Percentiles rank a stretch among this genome's conserved stretches.
Evolutionary conservation across 2,329 filamentous ascomycete genomes (phyloP).

Genomic region (Fusarium foetens): DNA sequence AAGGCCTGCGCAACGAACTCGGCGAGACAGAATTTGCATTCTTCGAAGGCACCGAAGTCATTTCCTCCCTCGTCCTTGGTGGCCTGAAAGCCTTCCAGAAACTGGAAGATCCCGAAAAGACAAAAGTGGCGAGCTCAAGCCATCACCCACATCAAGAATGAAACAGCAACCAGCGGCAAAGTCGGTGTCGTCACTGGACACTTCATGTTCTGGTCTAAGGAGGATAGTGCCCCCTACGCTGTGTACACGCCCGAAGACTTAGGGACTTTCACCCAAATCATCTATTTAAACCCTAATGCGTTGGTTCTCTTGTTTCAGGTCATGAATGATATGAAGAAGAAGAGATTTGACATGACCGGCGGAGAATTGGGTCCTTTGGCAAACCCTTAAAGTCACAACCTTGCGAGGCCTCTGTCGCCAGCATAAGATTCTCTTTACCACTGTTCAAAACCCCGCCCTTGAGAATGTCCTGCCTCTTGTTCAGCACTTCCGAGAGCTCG

Average conservation of each 20-base stretch:
- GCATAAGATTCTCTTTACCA: too few relatives aligned
- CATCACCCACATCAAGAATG: conserved; percentile 55
- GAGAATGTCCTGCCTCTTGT: too few relatives aligned
- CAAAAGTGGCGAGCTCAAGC: conserved; percentile 54
- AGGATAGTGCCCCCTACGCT: conserved; percentile 42
- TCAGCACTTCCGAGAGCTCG: too few relatives aligned
- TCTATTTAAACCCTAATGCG: conserved; percentile 62
- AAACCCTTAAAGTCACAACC: rapidly evolving
- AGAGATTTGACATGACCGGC: neutral
- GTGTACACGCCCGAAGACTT: conserved; percentile 60
- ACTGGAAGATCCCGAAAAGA: conserved; percentile 51
- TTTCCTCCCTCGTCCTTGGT: conserved; percentile 55
- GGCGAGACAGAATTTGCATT: conserved; percentile 53
- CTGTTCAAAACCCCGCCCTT: too few relatives aligned
- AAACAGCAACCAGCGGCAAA: conserved; percentile 49
- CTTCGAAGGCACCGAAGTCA: conserved; percentile 63
- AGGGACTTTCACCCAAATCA: conserved; percentile 63
- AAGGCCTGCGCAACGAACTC: conserved; percentile 52
- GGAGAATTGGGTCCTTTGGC: neutral
- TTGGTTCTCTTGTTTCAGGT: conserved; percentile 53
- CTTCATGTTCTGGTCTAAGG: conserved; percentile 63
- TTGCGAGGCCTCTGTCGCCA: neutral
- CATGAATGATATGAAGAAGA: conserved; percentile 52
- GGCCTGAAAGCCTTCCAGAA: conserved; percentile 60
- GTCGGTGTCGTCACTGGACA: conserved; percentile 65